These are phyloP conservation scores for Oryza glumipatula DNA, from an alignment of 176 grass and related monocot species.

Conservation along the genomic window DNA sequence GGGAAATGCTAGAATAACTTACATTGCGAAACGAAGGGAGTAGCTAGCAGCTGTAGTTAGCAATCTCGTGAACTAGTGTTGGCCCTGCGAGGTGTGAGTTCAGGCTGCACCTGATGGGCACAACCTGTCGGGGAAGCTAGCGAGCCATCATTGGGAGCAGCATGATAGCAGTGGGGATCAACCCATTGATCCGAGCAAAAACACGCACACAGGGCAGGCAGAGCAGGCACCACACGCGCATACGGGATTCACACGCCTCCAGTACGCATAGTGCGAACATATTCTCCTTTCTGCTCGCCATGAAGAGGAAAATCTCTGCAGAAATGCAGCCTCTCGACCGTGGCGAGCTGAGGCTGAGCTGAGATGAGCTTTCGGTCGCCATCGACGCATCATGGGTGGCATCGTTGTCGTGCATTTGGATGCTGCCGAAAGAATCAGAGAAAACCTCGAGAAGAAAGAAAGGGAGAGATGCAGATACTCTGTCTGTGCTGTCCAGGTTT, in stretches of 20 bases:
- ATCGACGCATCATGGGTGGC: neutral
- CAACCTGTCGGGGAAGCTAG: conserved; percentile 25
- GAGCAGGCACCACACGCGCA: neutral
- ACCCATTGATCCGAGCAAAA: neutral
- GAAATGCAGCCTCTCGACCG: neutral
- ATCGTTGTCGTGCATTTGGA: conserved; percentile 6
- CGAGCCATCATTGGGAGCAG: conserved; percentile 19
- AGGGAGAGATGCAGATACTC: neutral
- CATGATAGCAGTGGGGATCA: conserved; percentile 34
- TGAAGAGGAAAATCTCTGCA: neutral
- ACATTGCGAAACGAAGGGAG: no score
- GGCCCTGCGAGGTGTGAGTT: neutral
- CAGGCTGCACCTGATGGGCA: neutral
- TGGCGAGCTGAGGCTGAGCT: neutral
- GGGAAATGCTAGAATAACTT: no score
- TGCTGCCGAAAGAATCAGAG: neutral
- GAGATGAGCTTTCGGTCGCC: neutral
- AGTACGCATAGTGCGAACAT: neutral
- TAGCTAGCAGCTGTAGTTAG: no score
- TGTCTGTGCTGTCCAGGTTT: neutral
- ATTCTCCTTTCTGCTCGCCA: neutral
- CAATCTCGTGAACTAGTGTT: neutral
- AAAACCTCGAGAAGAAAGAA: neutral
- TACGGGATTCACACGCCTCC: conserved; percentile 57
- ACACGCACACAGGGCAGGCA: neutral